Base-by-base conservation (phyloP, 1,284 basidiomycete species). In the Cryptococcus sp. region DNA sequence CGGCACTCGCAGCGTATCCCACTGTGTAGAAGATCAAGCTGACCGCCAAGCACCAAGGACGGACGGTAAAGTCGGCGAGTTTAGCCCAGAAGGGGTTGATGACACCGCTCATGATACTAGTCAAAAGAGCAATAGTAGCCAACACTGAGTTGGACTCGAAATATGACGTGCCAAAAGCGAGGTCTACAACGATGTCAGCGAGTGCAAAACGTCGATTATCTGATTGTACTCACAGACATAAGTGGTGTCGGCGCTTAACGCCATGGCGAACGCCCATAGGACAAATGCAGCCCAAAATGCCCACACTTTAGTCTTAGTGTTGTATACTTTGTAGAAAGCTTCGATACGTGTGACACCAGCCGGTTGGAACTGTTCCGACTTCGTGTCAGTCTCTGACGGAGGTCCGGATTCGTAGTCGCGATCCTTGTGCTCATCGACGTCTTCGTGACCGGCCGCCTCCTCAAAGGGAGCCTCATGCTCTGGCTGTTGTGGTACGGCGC, bases 301-400 rank as follows among this genome's bases (percentile, higher is more conserved):
- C 47, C 58, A 64, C 16, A 75, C 49, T 37, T 62, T 64, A 50
- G 57, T 61, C 29, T 66, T 66, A 39, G 57, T 60, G 11, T 66
- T 63, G 51, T 70, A 75, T 26, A 75, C 73, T 38, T 66, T 44
- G 59, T 75, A 75, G 3, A 75, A 50, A 5, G 73, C 62, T 54
- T 75, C 73, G 37, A 75, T 75, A 54, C 68, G 68, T 40, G 71
- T 68, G 4, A 73, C 73, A 41, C 73, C 73, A 16, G 10, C 26
- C 26, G 26, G 26, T 10, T 29, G 26, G 10, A 10, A 5, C 4
- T 29, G 26, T 29, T 29, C 26, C 10, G 26, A 29, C 26, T 29
- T 29, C 5, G 26, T 29, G 10, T 29, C 26, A 29, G 26, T 29
- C 26, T 29, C 26, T 5, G 26, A 29, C 26, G 26, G 26, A 29